Evolutionary conservation across 345 rosid genomes (phyloP), one percentile per base, ranked within the genome.

Genomic region (Gossypium stocksii): DNA sequence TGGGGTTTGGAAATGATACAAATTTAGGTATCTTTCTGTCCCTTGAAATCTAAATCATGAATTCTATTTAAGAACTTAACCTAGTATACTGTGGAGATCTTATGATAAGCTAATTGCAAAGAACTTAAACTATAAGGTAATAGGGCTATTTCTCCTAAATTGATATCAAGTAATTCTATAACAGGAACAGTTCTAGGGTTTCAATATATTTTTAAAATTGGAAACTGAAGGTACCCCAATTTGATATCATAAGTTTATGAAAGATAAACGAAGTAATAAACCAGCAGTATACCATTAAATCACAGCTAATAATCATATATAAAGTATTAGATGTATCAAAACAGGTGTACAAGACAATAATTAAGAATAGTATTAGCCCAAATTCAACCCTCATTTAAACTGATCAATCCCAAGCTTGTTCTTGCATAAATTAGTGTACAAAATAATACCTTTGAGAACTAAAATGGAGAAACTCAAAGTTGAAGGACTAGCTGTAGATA

Each of bases 11-110:
- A 54, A 23, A 54, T 54, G 2, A 54, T 54, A 17, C 9, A 64
- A 64, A 51, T 68, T 67, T 46, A 45, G 56, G 71, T 46, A 46
- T 67, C 56, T 68, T 68, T 48, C 56, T 67, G 56, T 67, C 71
- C 27, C 41, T 14, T 1, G 29, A 11, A 51, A 65, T 65, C 53
- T 10, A 12, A 66, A 64, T n/a, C 27, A 9, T 44, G 22, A 38
- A 23, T 64, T 44, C 14, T 41, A 10, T 19, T 63, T 20, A 63
- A 34, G 68, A 10, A 19, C 27, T 41, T 41, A 64, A 65, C 8
- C 9, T 43, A n/a, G 16, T 17, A 43, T 38, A 11, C 29, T 20
- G 12, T 41, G 67, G 67, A 34, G 23, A 38, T 41, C 44, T 17
- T 19, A 19, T 4, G 9, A 44, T 66, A 20, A 66, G 15, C 17